Base-by-base conservation (phyloP, 805 yeast genomes). In the Candida sonorensis region DNA sequence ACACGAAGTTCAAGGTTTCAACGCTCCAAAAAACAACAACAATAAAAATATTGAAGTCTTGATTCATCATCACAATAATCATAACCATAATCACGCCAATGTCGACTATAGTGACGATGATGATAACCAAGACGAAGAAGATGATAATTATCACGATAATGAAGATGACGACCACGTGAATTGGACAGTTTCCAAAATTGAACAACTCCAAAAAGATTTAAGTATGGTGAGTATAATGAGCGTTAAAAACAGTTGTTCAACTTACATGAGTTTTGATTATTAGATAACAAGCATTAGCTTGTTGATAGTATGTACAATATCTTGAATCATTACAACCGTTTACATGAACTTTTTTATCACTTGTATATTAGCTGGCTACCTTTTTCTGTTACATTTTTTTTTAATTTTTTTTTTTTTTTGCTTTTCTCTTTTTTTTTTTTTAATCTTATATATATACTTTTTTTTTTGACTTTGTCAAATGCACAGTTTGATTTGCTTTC, bases 171-270 rank as follows among this genome's bases (percentile, higher is more conserved):
- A 34, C 5, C 12, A 22, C n/a, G n/a, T n/a, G n/a, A n/a, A n/a
- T n/a, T n/a, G n/a, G n/a, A n/a, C n/a, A 26, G 16, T 13, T 33
- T 26, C 18, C 32, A 41, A 23, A 29, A 16, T 36, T 15, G 37
- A 35, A n/a, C 39, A 36, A 11, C 31, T 41, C 7, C 41, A 45
- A 10, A 44, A 43, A 1, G 48, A 45, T 27, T 20, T 48, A 11
- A 48, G 55, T 30, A 39, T 49, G 38, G 37, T 46, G 26, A 50
- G 54, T 19, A 43, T 48, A 8, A 48, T 53, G 48, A 44, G 53
- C 26, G 45, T 44, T 13, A 43, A 41, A 19, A 41, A 40, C 22
- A 41, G 39, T 13, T 35, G 38, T 23, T 40, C 49, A 11, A 41
- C 35, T 7, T 41, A 35, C 27, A 36, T 41, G 41, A 43, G 42